A percentile compares a stretch with the other conserved stretches of the same genome.
Conservation (phyloP, 768 basidiomycete genomes). For the Kondoa malvinella region DNA sequence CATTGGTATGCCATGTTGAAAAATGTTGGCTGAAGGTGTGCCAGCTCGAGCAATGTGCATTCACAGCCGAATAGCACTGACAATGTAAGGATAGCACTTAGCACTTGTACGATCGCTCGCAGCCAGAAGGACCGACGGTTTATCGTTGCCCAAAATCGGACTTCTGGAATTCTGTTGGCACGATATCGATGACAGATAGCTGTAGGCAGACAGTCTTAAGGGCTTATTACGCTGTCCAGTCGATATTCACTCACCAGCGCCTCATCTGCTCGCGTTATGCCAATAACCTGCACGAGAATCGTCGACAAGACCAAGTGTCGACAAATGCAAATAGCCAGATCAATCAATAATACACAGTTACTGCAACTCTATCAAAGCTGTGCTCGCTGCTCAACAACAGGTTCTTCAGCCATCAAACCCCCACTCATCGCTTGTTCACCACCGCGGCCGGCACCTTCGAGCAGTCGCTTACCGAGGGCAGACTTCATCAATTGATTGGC, state of each 20-base stretch:
- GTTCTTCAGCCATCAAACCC: background rate
- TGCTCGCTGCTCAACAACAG: background rate
- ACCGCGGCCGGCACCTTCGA: conserved; percentile 7
- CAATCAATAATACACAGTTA: background rate
- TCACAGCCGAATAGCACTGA: background rate
- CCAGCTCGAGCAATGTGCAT: background rate
- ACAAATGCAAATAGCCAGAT: background rate
- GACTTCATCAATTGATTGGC: conserved; percentile 37
- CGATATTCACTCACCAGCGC: background rate
- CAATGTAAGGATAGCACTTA: background rate
- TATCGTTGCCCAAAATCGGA: background rate
- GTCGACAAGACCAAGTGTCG: background rate
- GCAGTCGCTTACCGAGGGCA: conserved; percentile 12
- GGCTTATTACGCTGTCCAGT: background rate
- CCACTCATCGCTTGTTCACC: background rate
- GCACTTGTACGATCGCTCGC: background rate
- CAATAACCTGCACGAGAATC: background rate
- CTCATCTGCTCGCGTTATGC: background rate
- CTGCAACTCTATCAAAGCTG: background rate
- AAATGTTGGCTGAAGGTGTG: background rate
- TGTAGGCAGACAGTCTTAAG: background rate
- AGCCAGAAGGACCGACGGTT: background rate
- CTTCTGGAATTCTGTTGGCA: too few species aligned
- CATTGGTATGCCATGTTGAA: background rate
- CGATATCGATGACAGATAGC: too few species aligned